These are phyloP conservation scores for Quercus phellos DNA, from an alignment of 331 rosid species.

Conservation along the genomic window DNA sequence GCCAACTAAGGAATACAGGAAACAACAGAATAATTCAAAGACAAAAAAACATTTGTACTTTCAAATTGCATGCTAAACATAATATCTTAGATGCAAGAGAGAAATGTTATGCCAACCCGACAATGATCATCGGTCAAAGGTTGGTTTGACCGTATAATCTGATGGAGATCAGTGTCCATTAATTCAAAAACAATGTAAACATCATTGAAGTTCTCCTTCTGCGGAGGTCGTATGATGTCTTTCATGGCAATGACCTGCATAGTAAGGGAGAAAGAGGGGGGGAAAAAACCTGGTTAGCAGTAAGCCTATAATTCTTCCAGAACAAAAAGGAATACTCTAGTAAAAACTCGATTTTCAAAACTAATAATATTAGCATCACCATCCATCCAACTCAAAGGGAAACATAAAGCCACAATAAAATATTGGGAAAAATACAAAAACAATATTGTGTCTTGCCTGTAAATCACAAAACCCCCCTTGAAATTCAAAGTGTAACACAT, in stretches of 20 bases:
- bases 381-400: not conserved
- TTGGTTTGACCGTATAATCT: constrained; percentile 83
- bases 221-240: constrained; percentile 90
- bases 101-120: constrained; percentile 58
- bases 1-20: not conserved
- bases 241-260: constrained; percentile 68
- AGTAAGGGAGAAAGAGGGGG: not conserved
- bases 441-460: no score
- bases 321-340: not conserved
- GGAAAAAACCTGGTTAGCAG: not conserved
- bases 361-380: not conserved
- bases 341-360: not conserved
- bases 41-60: not conserved
- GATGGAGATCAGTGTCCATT: constrained; percentile 90
- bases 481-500: no score
- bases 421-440: no score
- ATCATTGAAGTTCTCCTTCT: constrained; percentile 81
- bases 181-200: constrained; percentile 80
- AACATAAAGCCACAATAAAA: not conserved
- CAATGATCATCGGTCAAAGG: constrained; percentile 82
- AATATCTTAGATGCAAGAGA: constrained; percentile 3
- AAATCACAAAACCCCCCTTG: no score
- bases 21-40: not conserved
- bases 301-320: constrained; percentile 8
- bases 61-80: not conserved